Conservation (phyloP, 495 filamentous ascomycete species). For the Pseudevernia furfuracea region DNA sequence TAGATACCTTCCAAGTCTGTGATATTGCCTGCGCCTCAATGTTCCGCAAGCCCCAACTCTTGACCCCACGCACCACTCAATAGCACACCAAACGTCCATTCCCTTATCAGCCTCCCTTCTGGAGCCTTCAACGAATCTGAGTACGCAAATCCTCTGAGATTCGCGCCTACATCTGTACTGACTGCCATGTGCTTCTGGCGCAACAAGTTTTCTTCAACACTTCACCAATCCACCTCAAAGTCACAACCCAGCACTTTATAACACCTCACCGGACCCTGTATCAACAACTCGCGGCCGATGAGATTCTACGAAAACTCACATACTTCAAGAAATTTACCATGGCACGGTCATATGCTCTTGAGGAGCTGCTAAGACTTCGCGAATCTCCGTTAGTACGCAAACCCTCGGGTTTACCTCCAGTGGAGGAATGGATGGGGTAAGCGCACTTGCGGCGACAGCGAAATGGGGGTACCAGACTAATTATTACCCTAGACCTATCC, state of each 20-base stretch:
- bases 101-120: neutral
- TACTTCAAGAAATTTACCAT: slow-evolving; percentile 27
- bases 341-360: slow-evolving; percentile 64
- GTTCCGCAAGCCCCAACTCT: neutral
- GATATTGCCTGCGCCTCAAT: neutral
- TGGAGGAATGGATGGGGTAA: slow-evolving; percentile 99
- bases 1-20: neutral
- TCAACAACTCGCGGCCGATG: neutral
- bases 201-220: neutral
- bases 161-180: neutral
- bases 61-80: neutral
- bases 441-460: slow-evolving; percentile 28
- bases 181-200: neutral
- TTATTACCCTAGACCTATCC: slow-evolving; percentile 35
- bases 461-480: slow-evolving; percentile 26
- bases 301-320: neutral
- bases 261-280: neutral
- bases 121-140: neutral
- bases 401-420: slow-evolving; percentile 70
- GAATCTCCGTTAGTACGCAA: slow-evolving; percentile 79
- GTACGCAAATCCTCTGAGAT: neutral
- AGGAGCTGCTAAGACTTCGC: slow-evolving; percentile 69
- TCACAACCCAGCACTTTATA: neutral
- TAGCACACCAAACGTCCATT: neutral
- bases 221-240: neutral